Conservation (phyloP, 1,284 basidiomycete species). For the Mycosarcoma mackinlayi region DNA sequence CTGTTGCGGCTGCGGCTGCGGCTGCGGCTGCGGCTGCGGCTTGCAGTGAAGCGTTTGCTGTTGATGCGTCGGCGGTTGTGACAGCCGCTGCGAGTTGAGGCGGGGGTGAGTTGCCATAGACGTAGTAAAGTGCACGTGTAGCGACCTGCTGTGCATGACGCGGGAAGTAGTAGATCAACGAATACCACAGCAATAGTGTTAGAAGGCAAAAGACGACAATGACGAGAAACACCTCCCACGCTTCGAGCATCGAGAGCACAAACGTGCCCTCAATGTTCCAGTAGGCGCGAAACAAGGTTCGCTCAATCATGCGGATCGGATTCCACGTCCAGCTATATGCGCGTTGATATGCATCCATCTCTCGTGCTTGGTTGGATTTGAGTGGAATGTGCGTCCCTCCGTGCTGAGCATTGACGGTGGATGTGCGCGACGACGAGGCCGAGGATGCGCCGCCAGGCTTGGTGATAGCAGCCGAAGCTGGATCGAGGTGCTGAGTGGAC, state of each 20-base stretch:
- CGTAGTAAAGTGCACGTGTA: slow-evolving; percentile 39
- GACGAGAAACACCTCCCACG: slow-evolving; percentile 48
- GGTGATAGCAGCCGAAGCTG: slow-evolving; percentile 17
- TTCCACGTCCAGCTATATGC: slow-evolving; percentile 33
- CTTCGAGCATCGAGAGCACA: slow-evolving; percentile 48
- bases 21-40: neutral
- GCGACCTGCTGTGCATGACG: slow-evolving; percentile 28
- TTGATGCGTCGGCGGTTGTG: neutral
- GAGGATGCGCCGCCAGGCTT: slow-evolving; percentile 8
- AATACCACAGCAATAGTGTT: slow-evolving; percentile 39
- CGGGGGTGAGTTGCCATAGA: slow-evolving; percentile 44
- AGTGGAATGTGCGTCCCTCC: slow-evolving; percentile 14
- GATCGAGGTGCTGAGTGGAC: slow-evolving; percentile 16
- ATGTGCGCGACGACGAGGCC: slow-evolving; percentile 17
- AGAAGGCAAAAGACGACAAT: slow-evolving; percentile 32
- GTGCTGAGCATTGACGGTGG: slow-evolving; percentile 7
- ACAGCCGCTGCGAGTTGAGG: slow-evolving; percentile 26
- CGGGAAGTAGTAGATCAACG: slow-evolving; percentile 43
- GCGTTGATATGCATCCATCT: slow-evolving; percentile 2
- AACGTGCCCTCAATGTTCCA: slow-evolving; percentile 44
- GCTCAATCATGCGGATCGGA: slow-evolving; percentile 44
- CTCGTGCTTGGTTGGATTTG: slow-evolving; percentile 1
- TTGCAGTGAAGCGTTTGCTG: neutral
- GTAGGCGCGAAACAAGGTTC: slow-evolving; percentile 41
- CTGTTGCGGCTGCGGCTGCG: slow-evolving; percentile 10